These are phyloP conservation scores for Omphalotus olearius DNA, from an alignment of 1,284 basidiomycete species.

Conservation along the genomic window DNA sequence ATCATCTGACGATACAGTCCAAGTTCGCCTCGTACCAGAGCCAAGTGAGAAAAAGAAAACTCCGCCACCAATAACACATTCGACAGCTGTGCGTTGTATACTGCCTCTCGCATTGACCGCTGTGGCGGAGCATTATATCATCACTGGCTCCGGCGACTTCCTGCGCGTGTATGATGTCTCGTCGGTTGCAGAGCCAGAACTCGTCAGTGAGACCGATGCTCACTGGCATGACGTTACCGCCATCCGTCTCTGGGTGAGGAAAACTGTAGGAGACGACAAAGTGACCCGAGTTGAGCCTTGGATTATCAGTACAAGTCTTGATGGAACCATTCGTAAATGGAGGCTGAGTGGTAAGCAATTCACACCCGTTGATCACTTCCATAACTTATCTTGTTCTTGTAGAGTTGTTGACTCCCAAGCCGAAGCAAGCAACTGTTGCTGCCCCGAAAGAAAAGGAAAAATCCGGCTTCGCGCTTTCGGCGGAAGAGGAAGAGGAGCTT, in stretches of 20 bases:
- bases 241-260: slow-evolving; percentile 67
- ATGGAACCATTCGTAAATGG: slow-evolving; percentile 85
- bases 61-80: slow-evolving; percentile 56
- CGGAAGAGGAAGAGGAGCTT: slow-evolving; percentile 78
- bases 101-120: slow-evolving; percentile 63
- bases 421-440: slow-evolving; percentile 18
- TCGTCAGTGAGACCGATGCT: slow-evolving; percentile 68
- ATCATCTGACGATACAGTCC: slow-evolving; percentile 83
- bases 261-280: slow-evolving; percentile 37
- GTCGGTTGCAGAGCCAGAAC: slow-evolving; percentile 55
- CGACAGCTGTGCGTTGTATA: slow-evolving; percentile 66
- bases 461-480: slow-evolving; percentile 43
- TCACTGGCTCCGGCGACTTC: slow-evolving; percentile 81
- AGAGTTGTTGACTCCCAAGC: slow-evolving; percentile 49
- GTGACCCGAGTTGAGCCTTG: slow-evolving; percentile 58
- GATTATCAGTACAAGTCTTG: slow-evolving; percentile 80
- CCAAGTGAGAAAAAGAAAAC: slow-evolving; percentile 28
- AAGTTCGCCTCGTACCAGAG: slow-evolving; percentile 42
- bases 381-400: background rate
- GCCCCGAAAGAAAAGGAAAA: slow-evolving; percentile 19
- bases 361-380: background rate
- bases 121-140: slow-evolving; percentile 60
- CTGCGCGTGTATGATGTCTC: slow-evolving; percentile 74
- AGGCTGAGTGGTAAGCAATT: slow-evolving; percentile 56
- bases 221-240: slow-evolving; percentile 86